These are phyloP conservation scores for Calonectria honghensis DNA, from an alignment of 2,329 filamentous ascomycete genomes.

Conservation along the genomic window DNA sequence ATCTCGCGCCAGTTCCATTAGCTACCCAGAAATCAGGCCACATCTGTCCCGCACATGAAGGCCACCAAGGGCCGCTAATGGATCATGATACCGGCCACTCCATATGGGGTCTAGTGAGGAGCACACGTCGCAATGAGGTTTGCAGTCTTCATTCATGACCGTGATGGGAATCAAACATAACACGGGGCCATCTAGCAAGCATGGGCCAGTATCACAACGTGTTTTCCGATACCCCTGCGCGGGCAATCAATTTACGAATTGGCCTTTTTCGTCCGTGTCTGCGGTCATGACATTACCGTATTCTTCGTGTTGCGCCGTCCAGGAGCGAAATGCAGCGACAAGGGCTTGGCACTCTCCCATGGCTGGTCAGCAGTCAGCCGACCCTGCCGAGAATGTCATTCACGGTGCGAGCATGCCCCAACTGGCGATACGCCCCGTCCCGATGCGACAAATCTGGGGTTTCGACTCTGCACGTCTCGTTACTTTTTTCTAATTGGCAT, in stretches of 20 bases:
- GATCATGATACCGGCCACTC: conserved; percentile 23
- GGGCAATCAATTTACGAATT: conserved; percentile 10
- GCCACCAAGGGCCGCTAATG: conserved; percentile 24
- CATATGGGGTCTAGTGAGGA: conserved; percentile 15
- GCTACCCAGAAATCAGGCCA: conserved; percentile 39
- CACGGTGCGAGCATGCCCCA: conserved; percentile 15
- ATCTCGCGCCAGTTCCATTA: conserved; percentile 33
- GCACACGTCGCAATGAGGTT: conserved; percentile 11
- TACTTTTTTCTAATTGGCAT: conserved; percentile 13
- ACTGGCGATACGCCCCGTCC: conserved; percentile 22
- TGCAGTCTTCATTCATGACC: background rate
- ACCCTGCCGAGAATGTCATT: conserved; percentile 32
- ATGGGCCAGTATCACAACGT: conserved; percentile 29
- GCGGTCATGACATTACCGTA: conserved; percentile 30
- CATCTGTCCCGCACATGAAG: conserved; percentile 35
- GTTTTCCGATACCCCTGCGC: conserved; percentile 33
- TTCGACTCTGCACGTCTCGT: conserved; percentile 8
- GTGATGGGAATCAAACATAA: conserved; percentile 22
- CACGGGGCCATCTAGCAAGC: conserved; percentile 26
- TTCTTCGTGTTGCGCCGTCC: conserved; percentile 36
- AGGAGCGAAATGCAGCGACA: conserved; percentile 29
- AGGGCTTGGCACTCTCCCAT: conserved; percentile 32
- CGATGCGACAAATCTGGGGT: conserved; percentile 30
- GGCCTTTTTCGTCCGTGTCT: conserved; percentile 27
- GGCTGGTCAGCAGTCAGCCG: conserved; percentile 33